Base-by-base conservation (phyloP, 2,329 filamentous ascomycete genomes). In the Clonostachys rhizophaga region DNA sequence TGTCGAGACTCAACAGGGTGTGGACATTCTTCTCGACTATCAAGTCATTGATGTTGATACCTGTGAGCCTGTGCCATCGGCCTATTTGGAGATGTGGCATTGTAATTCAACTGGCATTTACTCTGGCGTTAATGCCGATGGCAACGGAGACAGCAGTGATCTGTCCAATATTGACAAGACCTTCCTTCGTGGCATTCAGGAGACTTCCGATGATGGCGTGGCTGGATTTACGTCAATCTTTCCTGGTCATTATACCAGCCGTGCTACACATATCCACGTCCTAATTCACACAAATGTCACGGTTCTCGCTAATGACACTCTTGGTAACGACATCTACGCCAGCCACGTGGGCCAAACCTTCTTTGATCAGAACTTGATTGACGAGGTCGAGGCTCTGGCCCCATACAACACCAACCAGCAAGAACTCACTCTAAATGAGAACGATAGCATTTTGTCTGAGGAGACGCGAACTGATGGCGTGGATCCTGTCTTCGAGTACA, bases 271-370 rank as follows among this genome's bases (percentile, higher is more conserved):
- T 53, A 72, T 74, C 13, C 76, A 79, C 50, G 45, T 67, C 35
- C 53, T 67, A 43, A 59, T 71, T 69, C 60, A 69, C 50, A 54
- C 61, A 42, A 66, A 66, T 44, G 62, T 63, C 5, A 63, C 62
- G 10, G 49, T 61, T 5, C 52, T 59, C n/a, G 42, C 54, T 34
- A 69, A 69, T 52, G 52, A 59, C 34, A 68, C 66, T 1, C 58
- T 69, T 5, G 59, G 61, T 16, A 60, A 58, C 34, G 57, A 63
- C 1, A 59, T 60, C 42, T 63, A 63, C 34, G 71, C 79, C 47
- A 75, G 78, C 9, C 79, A 85, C 60, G 73, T 85, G 30, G 81
- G 82, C n/a, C 81, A 86, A 60, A 62, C 82, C 47, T 86, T 82
- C 67, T 80, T 83, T 57, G 79, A 84, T 60, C 76, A 84, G 56